A percentile compares a stretch with the other conserved stretches of the same genome.
Conservation (phyloP, 768 basidiomycete species). For the Leucosporidium creatinivorum region DNA sequence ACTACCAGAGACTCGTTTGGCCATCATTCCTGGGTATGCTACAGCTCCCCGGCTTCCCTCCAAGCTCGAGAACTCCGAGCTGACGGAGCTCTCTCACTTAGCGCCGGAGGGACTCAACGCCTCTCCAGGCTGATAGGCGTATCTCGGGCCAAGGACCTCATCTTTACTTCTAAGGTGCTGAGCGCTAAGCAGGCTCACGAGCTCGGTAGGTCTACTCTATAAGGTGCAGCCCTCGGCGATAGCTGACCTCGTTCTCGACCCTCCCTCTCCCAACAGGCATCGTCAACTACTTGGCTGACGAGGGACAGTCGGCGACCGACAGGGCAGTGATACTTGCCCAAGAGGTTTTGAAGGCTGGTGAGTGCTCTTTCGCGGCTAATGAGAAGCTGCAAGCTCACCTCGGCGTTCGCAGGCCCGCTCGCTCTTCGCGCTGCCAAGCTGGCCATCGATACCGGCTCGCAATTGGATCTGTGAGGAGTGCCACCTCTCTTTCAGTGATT, state of each 20-base stretch:
- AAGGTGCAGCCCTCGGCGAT: background rate
- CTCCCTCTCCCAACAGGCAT: constrained; percentile 1
- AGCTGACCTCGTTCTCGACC: background rate
- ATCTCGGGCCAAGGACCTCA: constrained; percentile 74
- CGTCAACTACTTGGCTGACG: constrained; percentile 17
- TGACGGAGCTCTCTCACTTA: background rate
- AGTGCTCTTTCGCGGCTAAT: background rate
- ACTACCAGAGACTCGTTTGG: constrained; percentile 67
- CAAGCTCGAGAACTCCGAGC: background rate
- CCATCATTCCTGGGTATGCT: constrained; percentile 67
- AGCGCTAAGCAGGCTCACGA: constrained; percentile 61
- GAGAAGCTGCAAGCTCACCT: background rate
- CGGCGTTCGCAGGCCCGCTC: constrained; percentile 21
- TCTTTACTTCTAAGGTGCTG: constrained; percentile 69
- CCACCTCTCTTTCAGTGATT: too few species aligned
- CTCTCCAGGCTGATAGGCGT: constrained; percentile 67
- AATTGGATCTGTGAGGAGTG: constrained; percentile 17
- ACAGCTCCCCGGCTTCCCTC: too few species aligned
- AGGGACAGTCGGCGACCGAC: constrained; percentile 17
- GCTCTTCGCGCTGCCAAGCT: constrained; percentile 28
- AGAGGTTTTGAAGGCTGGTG: background rate
- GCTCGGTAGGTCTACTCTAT: constrained; percentile 51
- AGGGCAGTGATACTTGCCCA: constrained; percentile 12
- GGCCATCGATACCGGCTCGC: constrained; percentile 19
- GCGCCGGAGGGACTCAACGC: constrained; percentile 78